Percentiles rank a stretch among this genome's conserved stretches.
These are phyloP conservation scores for Byssochlamys sp. DNA, from an alignment of 2,329 filamentous ascomycete species.

Conservation along the genomic window DNA sequence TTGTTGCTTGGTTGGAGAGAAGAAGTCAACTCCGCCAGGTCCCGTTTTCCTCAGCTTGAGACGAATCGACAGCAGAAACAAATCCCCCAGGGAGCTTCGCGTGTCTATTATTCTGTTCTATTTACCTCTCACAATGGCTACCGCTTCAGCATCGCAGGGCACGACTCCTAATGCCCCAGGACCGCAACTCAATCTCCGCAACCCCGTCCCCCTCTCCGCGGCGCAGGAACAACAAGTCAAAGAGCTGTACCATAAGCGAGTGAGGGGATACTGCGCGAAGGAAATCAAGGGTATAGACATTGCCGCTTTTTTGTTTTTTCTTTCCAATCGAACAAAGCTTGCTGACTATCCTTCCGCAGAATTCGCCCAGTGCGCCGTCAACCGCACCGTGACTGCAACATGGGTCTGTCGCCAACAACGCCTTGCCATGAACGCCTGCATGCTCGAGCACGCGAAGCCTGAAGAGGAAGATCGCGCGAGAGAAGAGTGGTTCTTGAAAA, in stretches of 20 bases:
- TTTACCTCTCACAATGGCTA: conserved; percentile 7
- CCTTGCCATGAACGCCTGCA: conserved; percentile 84
- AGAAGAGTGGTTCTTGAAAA: conserved; percentile 81
- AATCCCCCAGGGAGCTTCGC: too few species aligned
- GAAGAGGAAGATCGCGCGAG: conserved; percentile 78
- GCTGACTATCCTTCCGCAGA: conserved; percentile 42
- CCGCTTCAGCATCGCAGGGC: conserved; percentile 11
- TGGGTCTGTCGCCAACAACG: conserved; percentile 75
- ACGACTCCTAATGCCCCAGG: conserved; percentile 10
- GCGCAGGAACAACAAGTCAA: conserved; percentile 73
- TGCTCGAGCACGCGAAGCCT: conserved; percentile 75
- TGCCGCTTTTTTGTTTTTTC: neutral
- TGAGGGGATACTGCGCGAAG: conserved; percentile 62
- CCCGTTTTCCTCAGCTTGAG: neutral
- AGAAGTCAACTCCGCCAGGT: neutral
- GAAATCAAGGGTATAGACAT: conserved; percentile 62
- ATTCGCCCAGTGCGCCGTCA: conserved; percentile 81
- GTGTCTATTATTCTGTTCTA: neutral
- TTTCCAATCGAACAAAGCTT: neutral
- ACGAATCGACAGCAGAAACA: neutral
- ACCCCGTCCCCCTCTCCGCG: conserved; percentile 73
- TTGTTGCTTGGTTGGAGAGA: neutral
- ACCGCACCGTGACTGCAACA: conserved; percentile 76
- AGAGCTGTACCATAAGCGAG: conserved; percentile 69
- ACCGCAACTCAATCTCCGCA: conserved; percentile 42